These are phyloP conservation scores for Podaxis carcinomalis DNA, from an alignment of 768 basidiomycete species.

Conservation along the genomic window DNA sequence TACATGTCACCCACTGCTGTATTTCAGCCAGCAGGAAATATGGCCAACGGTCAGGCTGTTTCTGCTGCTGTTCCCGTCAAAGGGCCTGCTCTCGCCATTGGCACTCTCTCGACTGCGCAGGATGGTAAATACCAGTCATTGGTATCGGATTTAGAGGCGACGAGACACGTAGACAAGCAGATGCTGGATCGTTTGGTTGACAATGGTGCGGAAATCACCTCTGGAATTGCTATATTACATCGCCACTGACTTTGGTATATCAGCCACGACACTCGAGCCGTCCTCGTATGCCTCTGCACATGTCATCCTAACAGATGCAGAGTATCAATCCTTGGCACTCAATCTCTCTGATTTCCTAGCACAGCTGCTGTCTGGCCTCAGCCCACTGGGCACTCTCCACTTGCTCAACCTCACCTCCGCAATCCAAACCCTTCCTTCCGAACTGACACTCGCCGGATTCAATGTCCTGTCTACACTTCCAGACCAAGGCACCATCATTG, in stretches of 20 bases:
- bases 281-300: slow-evolving; percentile 63
- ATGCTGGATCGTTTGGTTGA: slow-evolving; percentile 81
- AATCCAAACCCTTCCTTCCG: slow-evolving; percentile 43
- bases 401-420: slow-evolving; percentile 49
- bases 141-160: slow-evolving; percentile 53
- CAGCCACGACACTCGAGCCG: slow-evolving; percentile 56
- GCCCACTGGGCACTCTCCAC: slow-evolving; percentile 66
- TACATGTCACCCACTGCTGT: slow-evolving; percentile 65
- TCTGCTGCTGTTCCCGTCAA: slow-evolving; percentile 22
- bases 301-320: slow-evolving; percentile 56
- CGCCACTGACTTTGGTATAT: neutral
- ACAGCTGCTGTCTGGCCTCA: slow-evolving; percentile 56
- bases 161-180: slow-evolving; percentile 64
- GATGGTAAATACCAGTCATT: slow-evolving; percentile 77
- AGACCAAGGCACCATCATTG: slow-evolving; percentile 45
- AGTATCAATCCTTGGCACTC: slow-evolving; percentile 56
- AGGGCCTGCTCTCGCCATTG: slow-evolving; percentile 65
- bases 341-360: slow-evolving; percentile 52
- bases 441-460: slow-evolving; percentile 68
- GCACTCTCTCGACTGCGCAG: slow-evolving; percentile 72
- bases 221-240: neutral
- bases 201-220: slow-evolving; percentile 48
- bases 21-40: slow-evolving; percentile 23
- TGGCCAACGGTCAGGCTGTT: slow-evolving; percentile 10
- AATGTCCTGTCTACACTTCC: slow-evolving; percentile 41